Evolutionary conservation across 2,329 filamentous ascomycete genomes (phyloP).

Genomic region (Colletotrichum truncatum): DNA sequence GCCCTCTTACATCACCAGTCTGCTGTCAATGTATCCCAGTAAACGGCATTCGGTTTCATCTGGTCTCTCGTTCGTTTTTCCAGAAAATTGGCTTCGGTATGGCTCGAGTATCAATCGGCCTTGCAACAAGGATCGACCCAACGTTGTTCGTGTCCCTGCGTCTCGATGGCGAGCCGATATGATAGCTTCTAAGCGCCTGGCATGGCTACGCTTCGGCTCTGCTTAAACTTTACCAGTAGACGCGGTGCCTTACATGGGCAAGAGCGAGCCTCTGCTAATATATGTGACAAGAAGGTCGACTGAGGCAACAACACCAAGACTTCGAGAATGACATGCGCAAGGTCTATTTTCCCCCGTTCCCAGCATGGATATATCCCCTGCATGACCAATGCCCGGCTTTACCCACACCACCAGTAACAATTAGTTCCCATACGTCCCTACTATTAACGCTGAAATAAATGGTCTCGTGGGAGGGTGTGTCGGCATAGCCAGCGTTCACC

Average conservation of each 20-base stretch:
- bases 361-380: neutral
- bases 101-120: neutral
- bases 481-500: neutral
- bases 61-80: neutral
- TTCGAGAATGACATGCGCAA: neutral
- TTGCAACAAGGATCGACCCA: neutral
- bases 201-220: neutral
- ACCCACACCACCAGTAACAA: neutral
- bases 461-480: neutral
- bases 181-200: neutral
- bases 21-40: neutral
- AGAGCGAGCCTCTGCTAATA: neutral
- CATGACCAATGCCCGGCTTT: neutral
- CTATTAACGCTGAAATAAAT: neutral
- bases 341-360: neutral
- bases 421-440: neutral
- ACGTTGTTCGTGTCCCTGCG: no score
- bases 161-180: neutral
- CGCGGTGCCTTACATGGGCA: neutral
- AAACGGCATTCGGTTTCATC: slow-evolving; percentile 7
- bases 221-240: neutral
- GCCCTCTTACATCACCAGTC: neutral
- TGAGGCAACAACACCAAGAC: neutral
- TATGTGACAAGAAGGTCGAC: neutral
- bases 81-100: neutral